Evolutionary conservation across 176 grass and related monocot genomes (phyloP), one percentile per base, ranked within the genome.

Genomic region (Eragrostis nindensis): DNA sequence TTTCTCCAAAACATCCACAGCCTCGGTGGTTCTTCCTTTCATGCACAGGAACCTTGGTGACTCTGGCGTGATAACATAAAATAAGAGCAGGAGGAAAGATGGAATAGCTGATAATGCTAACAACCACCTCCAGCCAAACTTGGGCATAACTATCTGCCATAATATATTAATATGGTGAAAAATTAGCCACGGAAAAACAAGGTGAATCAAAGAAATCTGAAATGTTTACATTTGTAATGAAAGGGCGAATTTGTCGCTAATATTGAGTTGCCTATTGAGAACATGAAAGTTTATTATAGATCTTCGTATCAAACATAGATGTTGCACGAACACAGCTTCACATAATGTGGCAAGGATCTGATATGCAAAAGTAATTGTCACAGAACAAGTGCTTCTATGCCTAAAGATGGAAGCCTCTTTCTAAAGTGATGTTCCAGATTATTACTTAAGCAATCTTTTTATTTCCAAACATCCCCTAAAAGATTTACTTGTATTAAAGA

Each of bases 61-160:
- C 74, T 98, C 95, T 54, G 92, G 95, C 0, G 90, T 95, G 45
- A 83, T 41, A 61, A 42, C 80, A 83, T 98, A 98, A 89, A 98
- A 98, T 53, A 95, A 6, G 68, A 98, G 88, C 50, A 98, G 81
- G 39, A 98, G 19, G 68, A 95, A 89, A 76, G 95, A 98, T 29
- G 95, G 95, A 57, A 88, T 17, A 73, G 95, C 62, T 39, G 95
- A 98, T 25, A 91, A 77, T 77, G 81, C 92, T 56, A 98, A 79
- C 74, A 95, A 82, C 92, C 95, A 98, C 60, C 95, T 92, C 95
- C 95, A 98, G 49, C 95, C 95, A 80, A 89, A 89, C 62, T 79
- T 93, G 21, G 95, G 95, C 92, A 98, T 98, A 83, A 98, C 78
- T 42, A 36, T 80, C 95, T 98, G 92, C 41, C 39, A 63, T 32